Conservation (phyloP, 1,284 basidiomycete species). For the Peniophora sp. region DNA sequence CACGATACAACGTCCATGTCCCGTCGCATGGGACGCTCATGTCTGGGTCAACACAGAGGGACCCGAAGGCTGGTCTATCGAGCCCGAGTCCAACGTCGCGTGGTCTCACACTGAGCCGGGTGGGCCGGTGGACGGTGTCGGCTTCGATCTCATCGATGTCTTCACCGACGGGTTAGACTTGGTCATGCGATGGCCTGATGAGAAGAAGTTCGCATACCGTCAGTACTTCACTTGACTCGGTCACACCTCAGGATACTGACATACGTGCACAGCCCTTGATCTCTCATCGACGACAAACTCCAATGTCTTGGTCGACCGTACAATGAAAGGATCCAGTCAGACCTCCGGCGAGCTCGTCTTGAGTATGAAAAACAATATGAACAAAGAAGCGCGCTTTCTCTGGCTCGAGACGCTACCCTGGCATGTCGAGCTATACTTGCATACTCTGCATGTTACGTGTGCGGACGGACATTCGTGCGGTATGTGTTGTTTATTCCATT, state of each 20-base stretch:
- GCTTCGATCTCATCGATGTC: no score
- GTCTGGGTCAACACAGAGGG: slow-evolving; percentile 38
- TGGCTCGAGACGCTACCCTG: slow-evolving; percentile 94
- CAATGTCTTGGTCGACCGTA: slow-evolving; percentile 59
- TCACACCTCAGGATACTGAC: not conserved
- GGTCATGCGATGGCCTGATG: slow-evolving; percentile 46
- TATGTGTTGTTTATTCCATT: slow-evolving; percentile 22
- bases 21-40: slow-evolving; percentile 43
- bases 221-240: slow-evolving; percentile 14
- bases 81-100: not conserved
- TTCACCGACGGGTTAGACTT: slow-evolving; percentile 33
- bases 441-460: slow-evolving; percentile 57
- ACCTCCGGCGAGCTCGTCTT: slow-evolving; percentile 68
- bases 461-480: slow-evolving; percentile 28
- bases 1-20: slow-evolving; percentile 52
- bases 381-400: slow-evolving; percentile 42
- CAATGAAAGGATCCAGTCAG: slow-evolving; percentile 72
- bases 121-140: not conserved
- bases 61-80: slow-evolving; percentile 22
- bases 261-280: slow-evolving; percentile 18
- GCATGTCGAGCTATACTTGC: slow-evolving; percentile 84
- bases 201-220: slow-evolving; percentile 50
- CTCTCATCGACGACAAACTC: slow-evolving; percentile 18
- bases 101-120: not conserved
- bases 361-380: slow-evolving; percentile 58